Percentiles rank a stretch among this genome's conserved stretches.
Evolutionary conservation across 192 early-diverging fungal genomes (phyloP).

Genomic region (Geranomyces variabilis): DNA sequence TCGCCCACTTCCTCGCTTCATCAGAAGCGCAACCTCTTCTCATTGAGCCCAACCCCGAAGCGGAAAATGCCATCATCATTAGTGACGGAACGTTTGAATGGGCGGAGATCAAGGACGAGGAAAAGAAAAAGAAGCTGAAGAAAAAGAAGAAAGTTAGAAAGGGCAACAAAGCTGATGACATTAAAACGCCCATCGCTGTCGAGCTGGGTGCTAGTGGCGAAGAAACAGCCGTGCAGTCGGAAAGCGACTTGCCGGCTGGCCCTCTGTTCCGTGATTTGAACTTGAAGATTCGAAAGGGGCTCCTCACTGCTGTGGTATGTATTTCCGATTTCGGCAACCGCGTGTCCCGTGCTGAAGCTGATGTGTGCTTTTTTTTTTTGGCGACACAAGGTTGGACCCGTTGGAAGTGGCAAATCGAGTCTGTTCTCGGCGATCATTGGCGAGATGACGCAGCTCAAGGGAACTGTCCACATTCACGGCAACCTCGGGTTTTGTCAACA

Average conservation of each 20-base stretch:
- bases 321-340: no score
- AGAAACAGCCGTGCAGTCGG: no score
- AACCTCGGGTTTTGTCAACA: conserved; percentile 53
- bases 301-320: conserved; percentile 57
- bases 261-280: conserved; percentile 18
- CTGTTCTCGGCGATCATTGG: conserved; percentile 76
- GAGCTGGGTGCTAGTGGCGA: no score
- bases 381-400: conserved; percentile 58
- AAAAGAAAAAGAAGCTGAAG: conserved; percentile 16
- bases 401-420: conserved; percentile 79
- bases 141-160: conserved; percentile 13
- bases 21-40: conserved; percentile 16
- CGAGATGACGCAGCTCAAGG: conserved; percentile 58
- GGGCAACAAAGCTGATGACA: not conserved
- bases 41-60: not conserved
- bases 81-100: conserved; percentile 61
- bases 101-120: conserved; percentile 37
- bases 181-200: not conserved
- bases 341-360: no score
- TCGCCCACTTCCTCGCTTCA: not conserved
- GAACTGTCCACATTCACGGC: conserved; percentile 13
- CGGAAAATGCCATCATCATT: conserved; percentile 48
- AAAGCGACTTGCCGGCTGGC: no score
- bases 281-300: conserved; percentile 44
- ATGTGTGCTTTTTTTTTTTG: no score